Base-by-base conservation (phyloP, 306 rosid species). In the Trifolium pratense region DNA sequence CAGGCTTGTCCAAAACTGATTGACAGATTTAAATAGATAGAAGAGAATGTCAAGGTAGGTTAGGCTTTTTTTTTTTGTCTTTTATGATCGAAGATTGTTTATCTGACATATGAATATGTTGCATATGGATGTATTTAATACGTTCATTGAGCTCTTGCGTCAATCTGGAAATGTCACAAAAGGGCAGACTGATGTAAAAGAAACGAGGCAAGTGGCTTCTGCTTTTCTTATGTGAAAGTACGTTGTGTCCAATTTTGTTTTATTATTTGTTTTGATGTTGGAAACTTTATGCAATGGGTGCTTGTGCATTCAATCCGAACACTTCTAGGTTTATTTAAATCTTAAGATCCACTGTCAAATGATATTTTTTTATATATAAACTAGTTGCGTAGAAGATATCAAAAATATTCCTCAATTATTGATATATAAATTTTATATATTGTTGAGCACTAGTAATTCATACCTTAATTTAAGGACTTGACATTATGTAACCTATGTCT, bases 1-100 rank as follows among this genome's bases (percentile, higher is more conserved):
- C 80, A 94, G 99, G 99, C 99, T 78, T 95, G 99, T 81, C 99
- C 97, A 73, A 95, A 95, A 86, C 80, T 95, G 82, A 91, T 95
- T 6, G 99, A 95, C 66, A 89, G 99, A 78, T 95, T 92, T 80
- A 95, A 87, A 78, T 97, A 95, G 85, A 90, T 97, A 86, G 99
- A 95, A 83, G 99, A 91, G 81, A 95, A 88, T 88, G 97, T 95
- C 73, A 95, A 95, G 99, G 99, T 89, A 68, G 64, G 73, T 74
- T 76, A 42, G n/a, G n/a, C n/a, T n/a, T n/a, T n/a, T n/a, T n/a
- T n/a, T n/a, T n/a, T n/a, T n/a, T n/a, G n/a, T n/a, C n/a, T n/a
- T n/a, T n/a, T n/a, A n/a, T n/a, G n/a, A n/a, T n/a, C n/a, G n/a
- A n/a, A n/a, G n/a, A n/a, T n/a, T n/a, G n/a, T n/a, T n/a, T n/a